Base-by-base conservation (phyloP, 2,329 filamentous ascomycete genomes). In the Fonsecaea multimorphosa region DNA sequence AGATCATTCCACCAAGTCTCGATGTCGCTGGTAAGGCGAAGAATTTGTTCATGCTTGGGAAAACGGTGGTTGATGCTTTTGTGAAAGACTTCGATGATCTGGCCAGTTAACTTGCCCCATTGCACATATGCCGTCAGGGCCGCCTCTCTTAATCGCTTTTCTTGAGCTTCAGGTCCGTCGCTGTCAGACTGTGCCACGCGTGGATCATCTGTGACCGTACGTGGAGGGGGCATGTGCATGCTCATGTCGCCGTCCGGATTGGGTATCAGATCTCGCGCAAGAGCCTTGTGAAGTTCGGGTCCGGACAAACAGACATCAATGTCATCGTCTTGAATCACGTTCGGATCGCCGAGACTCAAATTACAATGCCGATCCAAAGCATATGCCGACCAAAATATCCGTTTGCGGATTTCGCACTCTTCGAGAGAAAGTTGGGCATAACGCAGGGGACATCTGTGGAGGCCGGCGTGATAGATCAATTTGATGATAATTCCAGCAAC, bases 401-500 rank as follows among this genome's bases (percentile, higher is more conserved):
- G 73, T 67, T 79, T 79, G 9, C 78, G 75, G 32, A 80, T 70
- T 34, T 79, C 77, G 24, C 78, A 74, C 55, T 79, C 77, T 65
- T 78, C 76, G 2, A 74, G 73, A 1, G 79, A 78, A 9, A 84
- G 76, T 58, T 83, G 77, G 9, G 75, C 75, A 65, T 84, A 85
- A 6, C 83, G 81, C 62, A 81, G 80, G 0, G 83, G 83, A 67
- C 83, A 85, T 2, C 83, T 77, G 68, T 85, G 83, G 6, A 84
- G 76, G 3, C 83, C 83, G 1, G 81, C 78, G 68, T 84, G 82
- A 27, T 82, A 80, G 54, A 85, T 77, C 5, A 80, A 78, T 51
- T 82, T 80, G 3, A 80, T 74, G 6, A 84, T 74, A 22, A 80
- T 76, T 3, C 83, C 83, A 27, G 81, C 80, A 5, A 85, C 76